phyloP scores from a whole-genome alignment of 495 filamentous ascomycete genomes.

The Xylaria castorea region DNA sequence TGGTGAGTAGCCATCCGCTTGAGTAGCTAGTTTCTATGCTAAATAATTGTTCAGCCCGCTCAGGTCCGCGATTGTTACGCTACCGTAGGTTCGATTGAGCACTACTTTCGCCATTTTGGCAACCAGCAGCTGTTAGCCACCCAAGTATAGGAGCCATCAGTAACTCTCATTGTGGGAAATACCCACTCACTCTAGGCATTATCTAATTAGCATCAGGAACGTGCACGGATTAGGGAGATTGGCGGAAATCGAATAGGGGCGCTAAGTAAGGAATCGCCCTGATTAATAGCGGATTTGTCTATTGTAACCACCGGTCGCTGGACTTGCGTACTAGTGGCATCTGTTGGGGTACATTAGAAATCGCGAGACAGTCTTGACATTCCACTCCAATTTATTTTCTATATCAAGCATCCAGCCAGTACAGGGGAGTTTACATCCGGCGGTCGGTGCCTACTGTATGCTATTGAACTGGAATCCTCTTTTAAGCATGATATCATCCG shows the following conservation, averaged over 20 bases:
- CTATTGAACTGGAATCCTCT: background rate
- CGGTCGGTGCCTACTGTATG: background rate
- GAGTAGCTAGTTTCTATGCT: background rate
- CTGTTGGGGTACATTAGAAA: background rate
- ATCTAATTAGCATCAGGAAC: background rate
- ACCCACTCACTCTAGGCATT: background rate
- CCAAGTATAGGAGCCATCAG: background rate
- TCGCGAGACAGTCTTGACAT: background rate
- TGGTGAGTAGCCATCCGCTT: background rate
- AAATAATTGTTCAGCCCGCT: background rate
- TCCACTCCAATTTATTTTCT: background rate
- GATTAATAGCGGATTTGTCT: background rate
- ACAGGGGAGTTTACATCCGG: background rate
- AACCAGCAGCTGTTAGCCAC: background rate
- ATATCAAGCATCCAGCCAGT: background rate
- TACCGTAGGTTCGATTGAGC: background rate
- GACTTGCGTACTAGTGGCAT: background rate
- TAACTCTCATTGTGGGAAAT: background rate
- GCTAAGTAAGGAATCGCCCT: background rate
- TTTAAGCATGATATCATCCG: background rate
- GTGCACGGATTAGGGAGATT: background rate
- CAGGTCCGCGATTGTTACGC: background rate
- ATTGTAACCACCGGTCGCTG: background rate
- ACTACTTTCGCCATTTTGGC: background rate
- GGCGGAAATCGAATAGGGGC: background rate